These are phyloP conservation scores for Hyaloperonospora brassicae DNA, from an alignment of 352 stramenopile species.

Conservation along the genomic window DNA sequence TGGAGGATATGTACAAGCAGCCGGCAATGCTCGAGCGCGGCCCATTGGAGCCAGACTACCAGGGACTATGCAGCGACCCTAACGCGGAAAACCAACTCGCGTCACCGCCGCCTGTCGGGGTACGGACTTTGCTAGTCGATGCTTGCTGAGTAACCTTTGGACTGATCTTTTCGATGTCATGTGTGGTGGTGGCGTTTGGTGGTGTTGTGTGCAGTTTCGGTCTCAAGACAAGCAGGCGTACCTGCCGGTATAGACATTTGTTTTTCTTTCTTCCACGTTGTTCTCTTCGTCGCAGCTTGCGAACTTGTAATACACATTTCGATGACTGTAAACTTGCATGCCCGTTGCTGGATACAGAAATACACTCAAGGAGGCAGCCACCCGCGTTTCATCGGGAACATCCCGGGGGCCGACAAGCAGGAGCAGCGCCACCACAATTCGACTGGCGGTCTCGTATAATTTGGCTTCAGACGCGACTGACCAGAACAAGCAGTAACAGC, in stretches of 20 bases:
- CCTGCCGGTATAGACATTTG: slow-evolving; percentile 26
- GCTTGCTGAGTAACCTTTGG: slow-evolving; percentile 1
- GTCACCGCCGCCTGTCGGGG: slow-evolving; percentile 50
- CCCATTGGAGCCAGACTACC: slow-evolving; percentile 70
- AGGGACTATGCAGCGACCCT: slow-evolving; percentile 55
- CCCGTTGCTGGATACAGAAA: slow-evolving; percentile 12
- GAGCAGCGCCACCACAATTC: slow-evolving; percentile 5
- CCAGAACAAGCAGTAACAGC: slow-evolving; percentile 6
- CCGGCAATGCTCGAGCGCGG: slow-evolving; percentile 54
- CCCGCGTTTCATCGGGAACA: slow-evolving; percentile 14
- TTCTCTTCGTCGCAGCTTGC: neutral
- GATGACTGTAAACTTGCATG: slow-evolving; percentile 17
- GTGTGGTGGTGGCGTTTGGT: slow-evolving; percentile 5
- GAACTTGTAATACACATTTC: slow-evolving; percentile 29
- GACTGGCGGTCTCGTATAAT: slow-evolving; percentile 25
- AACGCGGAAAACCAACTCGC: slow-evolving; percentile 55
- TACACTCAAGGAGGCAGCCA: slow-evolving; percentile 7
- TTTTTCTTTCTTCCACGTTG: neutral
- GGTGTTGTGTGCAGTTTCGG: slow-evolving; percentile 22
- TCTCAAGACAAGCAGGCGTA: slow-evolving; percentile 32
- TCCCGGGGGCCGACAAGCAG: slow-evolving; percentile 16
- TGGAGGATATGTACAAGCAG: slow-evolving; percentile 63
- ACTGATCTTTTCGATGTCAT: slow-evolving; percentile 18
- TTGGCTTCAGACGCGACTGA: slow-evolving; percentile 9
- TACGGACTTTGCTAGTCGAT: slow-evolving; percentile 17